Base-by-base conservation (phyloP, 192 early-diverging fungal species). In the Thamnidium elegans region DNA sequence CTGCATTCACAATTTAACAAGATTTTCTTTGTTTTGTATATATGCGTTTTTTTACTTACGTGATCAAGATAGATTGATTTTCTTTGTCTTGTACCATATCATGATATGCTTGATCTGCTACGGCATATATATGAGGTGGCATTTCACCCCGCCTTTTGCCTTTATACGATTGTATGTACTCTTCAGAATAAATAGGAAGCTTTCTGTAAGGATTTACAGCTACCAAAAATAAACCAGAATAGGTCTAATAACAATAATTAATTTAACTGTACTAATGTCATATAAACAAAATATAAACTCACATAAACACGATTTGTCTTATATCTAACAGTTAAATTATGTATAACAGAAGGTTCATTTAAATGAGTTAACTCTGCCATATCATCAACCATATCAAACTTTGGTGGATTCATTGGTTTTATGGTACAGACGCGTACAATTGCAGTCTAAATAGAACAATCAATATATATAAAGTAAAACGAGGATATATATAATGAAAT, bases 401-500 rank as follows among this genome's bases (percentile, higher is more conserved):
- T 98, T 63, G 97, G 97, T 58, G 97, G 97, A 58, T 99, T 99
- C 92, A 98, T 96, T 76, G 97, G 95, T 61, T 95, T 87, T 7
- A 89, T 91, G 50, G 87, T 90, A 71, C 89, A 92, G 11, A 32
- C 26, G n/a, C 48, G n/a, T 10, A 60, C 50, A 9, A 20, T 21
- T n/a, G 47, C n/a, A 3, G 54, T 54, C 63, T 59, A 60, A 11
- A 34, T 26, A 53, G 14, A 23, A 19, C 20, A 23, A 23, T 23
- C 14, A 31, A 59, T 23, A 19, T 51, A 3, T n/a, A n/a, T n/a
- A 20, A 14, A 15, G n/a, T 17, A 11, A 54, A 50, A 34, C 13
- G 15, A 0, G 2, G 51, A 51, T 60, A 39, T 5, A 20, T 4
- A 7, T 26, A 5, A 44, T 7, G 3, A 17, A 44, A 62, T 19